Evolutionary conservation across 2,329 filamentous ascomycete genomes (phyloP).

Genomic region (Pestalotiopsis sp.): DNA sequence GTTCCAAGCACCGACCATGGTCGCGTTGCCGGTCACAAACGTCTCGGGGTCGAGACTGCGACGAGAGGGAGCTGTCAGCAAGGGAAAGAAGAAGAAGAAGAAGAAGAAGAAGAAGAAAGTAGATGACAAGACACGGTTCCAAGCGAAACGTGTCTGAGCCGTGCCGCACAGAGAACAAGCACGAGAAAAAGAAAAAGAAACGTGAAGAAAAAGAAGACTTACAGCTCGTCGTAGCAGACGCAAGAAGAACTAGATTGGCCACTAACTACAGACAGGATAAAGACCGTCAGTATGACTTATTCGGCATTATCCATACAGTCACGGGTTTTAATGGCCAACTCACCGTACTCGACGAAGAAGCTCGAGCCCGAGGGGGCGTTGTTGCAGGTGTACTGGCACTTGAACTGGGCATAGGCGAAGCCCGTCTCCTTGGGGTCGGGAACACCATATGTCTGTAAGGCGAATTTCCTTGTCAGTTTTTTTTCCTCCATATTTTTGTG

Average conservation of each 20-base stretch:
- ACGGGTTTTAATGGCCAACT: not conserved
- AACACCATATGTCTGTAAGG: slow-evolving; percentile 30
- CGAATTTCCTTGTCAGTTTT: not conserved
- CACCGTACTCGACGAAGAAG: slow-evolving; percentile 31
- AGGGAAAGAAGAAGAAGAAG: not conserved
- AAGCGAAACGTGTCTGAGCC: too few relatives aligned
- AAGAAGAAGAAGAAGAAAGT: not conserved
- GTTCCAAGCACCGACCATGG: slow-evolving; percentile 31
- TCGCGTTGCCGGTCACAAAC: slow-evolving; percentile 26
- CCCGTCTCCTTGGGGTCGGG: slow-evolving; percentile 27
- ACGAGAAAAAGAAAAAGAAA: not conserved
- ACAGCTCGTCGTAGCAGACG: slow-evolving; percentile 31
- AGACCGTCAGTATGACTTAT: not conserved
- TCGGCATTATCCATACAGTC: too few relatives aligned
- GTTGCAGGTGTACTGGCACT: slow-evolving; percentile 35
- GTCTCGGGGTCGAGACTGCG: slow-evolving; percentile 25
- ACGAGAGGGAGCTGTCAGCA: not conserved
- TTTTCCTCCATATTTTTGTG: too few relatives aligned
- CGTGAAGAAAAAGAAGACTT: slow-evolving; percentile 17
- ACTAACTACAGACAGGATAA: not conserved
- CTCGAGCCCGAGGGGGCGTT: slow-evolving; percentile 20
- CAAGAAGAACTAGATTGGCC: slow-evolving; percentile 23
- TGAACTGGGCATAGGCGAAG: slow-evolving; percentile 35
- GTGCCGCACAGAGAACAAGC: not conserved
- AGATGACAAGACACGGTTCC: not conserved